Base-by-base conservation (phyloP, 352 stramenopile genomes). In the Phytophthora nicotianae region DNA sequence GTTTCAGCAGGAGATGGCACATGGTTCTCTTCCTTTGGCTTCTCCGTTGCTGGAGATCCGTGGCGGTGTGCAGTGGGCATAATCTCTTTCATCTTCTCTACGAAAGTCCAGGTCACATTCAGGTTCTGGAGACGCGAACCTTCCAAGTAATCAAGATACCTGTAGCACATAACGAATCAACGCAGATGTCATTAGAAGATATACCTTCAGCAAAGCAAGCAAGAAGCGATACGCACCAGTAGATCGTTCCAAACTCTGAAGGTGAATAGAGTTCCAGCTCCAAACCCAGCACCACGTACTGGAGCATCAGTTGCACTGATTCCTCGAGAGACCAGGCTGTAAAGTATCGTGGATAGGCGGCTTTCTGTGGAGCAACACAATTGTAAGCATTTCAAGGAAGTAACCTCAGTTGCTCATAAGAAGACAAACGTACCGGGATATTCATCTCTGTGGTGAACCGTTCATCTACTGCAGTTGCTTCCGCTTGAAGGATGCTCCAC, bases 111-210 rank as follows among this genome's bases (percentile, higher is more conserved):
- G 41, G 84, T 91, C 24, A 89, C 73, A 4, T 77, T 90, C 19
- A 95, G 59, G 50, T 93, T 95, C 52, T 95, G 86, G 5, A 95
- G 74, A 8, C 86, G 83, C 26, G 84, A 88, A n/a, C 86, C 84
- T 42, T 87, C 70, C 56, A 96, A 69, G 58, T 92, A 96, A 72
- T 96, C 88, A 35, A 94, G 51, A 57, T 96, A 96, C 77, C 80
- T 90, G 35, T 10, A 21, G 27, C 43, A 59, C 35, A 19, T 5
- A 47, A 8, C 10, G 32, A 49, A 21, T 16, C 8, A 16, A 20
- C 43, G 65, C 9, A 46, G 4, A 49, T 55, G 5, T n/a, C 5
- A 16, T 70, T 23, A 59, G 29, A 42, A 49, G 13, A 4, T 33
- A 58, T n/a, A 37, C 49, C 42, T 14, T 9, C 16, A 46, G 2